Base-by-base conservation (phyloP, 805 yeast species). In the Cyberlindnera suaveolens region DNA sequence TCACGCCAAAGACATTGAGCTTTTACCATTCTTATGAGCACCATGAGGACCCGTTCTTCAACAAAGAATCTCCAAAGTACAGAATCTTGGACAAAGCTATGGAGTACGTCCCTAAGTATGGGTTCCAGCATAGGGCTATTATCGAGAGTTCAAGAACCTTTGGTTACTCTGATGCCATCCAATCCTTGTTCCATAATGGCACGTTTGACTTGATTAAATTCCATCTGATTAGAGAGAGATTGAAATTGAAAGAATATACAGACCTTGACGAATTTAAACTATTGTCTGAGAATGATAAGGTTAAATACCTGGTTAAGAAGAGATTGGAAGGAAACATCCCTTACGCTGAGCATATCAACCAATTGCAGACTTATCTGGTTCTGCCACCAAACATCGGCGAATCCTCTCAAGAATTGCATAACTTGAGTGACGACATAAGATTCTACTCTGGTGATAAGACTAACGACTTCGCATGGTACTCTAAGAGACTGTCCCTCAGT, bases 381-480 rank as follows among this genome's bases (percentile, higher is more conserved):
- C 60, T 77, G 20, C 96, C 96, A 1, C 71, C 73, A 40, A 82
- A 85, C 57, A 38, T 82, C 29, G 53, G 65, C 9, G 60, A 68
- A 26, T 77, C 93, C 0, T 53, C 85, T 39, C 75, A 74, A 31
- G 95, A 87, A 56, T 72, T 93, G 44, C 84, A 80, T 52, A 73
- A 77, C 41, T 70, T 90, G 43, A 73, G 88, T 11, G 98, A 91
- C 64, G 98, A 93, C 58, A 71, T 91, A 46, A 76, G 86, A 36
- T 88, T 65, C 62, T 79, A 77, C 52, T 80, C 96, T 0, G 93
- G 90, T 10, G 97, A 90, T 58, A 57, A 63, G 41, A 75, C 93
- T 17, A 80, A 80, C 50, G 96, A 88, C 61, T 81, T 85, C 60
- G 83, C 87, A 4, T 91, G 99, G 99, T 91, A 91, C 62, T 70